phyloP scores from a whole-genome alignment of 1,284 basidiomycete genomes.

The Neonothopanus nambi region DNA sequence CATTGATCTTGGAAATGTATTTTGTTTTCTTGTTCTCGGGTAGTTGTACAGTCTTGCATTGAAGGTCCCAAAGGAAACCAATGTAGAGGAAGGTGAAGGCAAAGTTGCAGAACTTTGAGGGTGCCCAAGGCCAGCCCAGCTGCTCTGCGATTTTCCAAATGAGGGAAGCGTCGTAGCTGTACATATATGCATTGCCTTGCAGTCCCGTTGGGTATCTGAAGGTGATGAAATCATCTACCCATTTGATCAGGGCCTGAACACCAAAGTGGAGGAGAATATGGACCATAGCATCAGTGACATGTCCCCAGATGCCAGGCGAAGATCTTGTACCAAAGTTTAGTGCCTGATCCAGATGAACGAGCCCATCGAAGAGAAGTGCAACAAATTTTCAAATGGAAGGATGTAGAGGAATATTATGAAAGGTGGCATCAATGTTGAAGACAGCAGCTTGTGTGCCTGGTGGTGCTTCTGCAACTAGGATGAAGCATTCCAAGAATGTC shows the following conservation, averaged over 20 bases:
- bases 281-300: constrained; percentile 31
- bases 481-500: constrained; percentile 6
- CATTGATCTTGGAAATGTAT: neutral
- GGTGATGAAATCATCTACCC: constrained; percentile 37
- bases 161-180: constrained; percentile 13
- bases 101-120: constrained; percentile 29
- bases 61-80: constrained; percentile 39
- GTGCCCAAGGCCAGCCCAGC: constrained; percentile 32
- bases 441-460: constrained; percentile 26
- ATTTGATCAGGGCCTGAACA: constrained; percentile 30
- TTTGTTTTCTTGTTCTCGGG: constrained; percentile 26
- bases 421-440: constrained; percentile 31
- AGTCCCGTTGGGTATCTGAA: constrained; percentile 16
- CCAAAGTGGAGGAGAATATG: constrained; percentile 6
- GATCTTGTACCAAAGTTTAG: constrained; percentile 30
- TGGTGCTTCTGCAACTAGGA: constrained; percentile 12
- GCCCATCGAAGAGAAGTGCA: constrained; percentile 20
- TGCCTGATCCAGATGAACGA: constrained; percentile 26
- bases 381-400: constrained; percentile 24
- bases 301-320: constrained; percentile 33
- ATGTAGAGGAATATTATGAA: constrained; percentile 26
- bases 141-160: constrained; percentile 20
- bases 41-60: constrained; percentile 26
- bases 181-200: constrained; percentile 1
- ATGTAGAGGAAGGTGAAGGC: constrained; percentile 31